Conservation (phyloP, 2,329 filamentous ascomycete genomes). For the Fusarium penzigii region DNA sequence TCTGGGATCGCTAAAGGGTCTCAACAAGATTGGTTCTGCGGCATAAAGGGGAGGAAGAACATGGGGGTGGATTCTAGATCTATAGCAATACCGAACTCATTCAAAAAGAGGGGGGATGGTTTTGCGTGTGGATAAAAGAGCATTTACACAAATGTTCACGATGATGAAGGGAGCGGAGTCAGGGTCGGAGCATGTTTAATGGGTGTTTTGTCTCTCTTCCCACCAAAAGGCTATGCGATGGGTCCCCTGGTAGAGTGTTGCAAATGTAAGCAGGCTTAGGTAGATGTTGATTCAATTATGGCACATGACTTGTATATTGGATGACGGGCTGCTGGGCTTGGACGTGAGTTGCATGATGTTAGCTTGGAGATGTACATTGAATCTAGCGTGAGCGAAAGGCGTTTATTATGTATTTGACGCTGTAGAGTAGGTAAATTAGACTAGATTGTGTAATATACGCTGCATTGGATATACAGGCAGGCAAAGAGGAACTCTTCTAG, state of each 20-base stretch:
- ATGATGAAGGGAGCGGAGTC: constrained; percentile 32
- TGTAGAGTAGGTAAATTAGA: too few relatives aligned
- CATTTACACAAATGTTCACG: constrained; percentile 26
- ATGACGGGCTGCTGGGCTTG: background rate
- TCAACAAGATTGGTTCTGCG: constrained; percentile 72
- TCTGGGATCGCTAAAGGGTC: constrained; percentile 88
- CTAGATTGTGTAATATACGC: too few relatives aligned
- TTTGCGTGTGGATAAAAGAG: too few relatives aligned
- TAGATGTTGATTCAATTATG: constrained; percentile 31
- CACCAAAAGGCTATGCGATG: constrained; percentile 33
- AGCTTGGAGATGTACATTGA: too few relatives aligned
- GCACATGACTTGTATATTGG: constrained; percentile 17
- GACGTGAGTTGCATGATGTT: too few relatives aligned
- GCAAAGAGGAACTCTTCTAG: too few relatives aligned
- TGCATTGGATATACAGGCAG: too few relatives aligned
- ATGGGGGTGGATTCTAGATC: too few relatives aligned
- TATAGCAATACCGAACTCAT: too few relatives aligned
- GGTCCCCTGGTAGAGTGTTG: constrained; percentile 28
- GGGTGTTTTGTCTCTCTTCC: constrained; percentile 27
- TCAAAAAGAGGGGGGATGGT: too few relatives aligned
- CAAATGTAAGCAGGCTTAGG: constrained; percentile 31
- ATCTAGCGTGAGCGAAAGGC: too few relatives aligned
- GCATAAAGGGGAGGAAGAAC: constrained; percentile 16
- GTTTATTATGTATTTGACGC: too few relatives aligned
- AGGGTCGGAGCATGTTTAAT: constrained; percentile 34